phyloP scores from a whole-genome alignment of 2,329 filamentous ascomycete genomes.

The Fusarium coicis region DNA sequence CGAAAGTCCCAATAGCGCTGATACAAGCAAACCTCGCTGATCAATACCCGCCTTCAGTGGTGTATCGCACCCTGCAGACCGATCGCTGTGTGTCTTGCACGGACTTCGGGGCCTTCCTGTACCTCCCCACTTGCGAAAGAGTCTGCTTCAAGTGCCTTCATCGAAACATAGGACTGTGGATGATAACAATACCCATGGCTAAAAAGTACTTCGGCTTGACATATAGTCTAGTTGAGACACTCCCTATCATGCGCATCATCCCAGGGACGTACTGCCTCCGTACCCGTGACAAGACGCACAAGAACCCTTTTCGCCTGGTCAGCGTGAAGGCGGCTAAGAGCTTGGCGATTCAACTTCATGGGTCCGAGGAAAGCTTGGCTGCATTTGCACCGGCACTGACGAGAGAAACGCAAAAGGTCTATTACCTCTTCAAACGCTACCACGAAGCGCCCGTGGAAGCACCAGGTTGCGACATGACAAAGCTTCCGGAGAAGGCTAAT shows the following conservation, averaged over 20 bases:
- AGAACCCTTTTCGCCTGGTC: fast-evolving
- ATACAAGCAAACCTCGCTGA: not conserved
- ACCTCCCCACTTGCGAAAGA: not conserved
- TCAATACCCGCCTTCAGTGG: not conserved
- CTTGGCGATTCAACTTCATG: not conserved
- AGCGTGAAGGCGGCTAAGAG: not conserved
- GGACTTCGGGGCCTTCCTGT: fast-evolving
- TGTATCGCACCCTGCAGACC: not conserved
- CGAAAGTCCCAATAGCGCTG: not conserved
- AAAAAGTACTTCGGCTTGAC: not conserved
- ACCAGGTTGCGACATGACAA: not conserved
- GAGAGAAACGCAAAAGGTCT: fast-evolving
- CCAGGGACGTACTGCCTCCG: not conserved
- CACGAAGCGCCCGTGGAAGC: not conserved
- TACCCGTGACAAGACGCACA: fast-evolving
- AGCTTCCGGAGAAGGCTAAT: fast-evolving
- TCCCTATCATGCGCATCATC: not conserved
- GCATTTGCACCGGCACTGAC: fast-evolving
- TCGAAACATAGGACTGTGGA: not conserved
- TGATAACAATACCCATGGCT: not conserved
- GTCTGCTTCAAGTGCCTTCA: not conserved
- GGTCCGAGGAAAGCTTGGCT: not conserved
- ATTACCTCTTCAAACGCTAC: not conserved
- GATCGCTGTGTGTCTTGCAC: not conserved
- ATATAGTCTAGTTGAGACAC: not conserved